phyloP scores from a whole-genome alignment of 441 rosid genomes.

The Adansonia gregorii region DNA sequence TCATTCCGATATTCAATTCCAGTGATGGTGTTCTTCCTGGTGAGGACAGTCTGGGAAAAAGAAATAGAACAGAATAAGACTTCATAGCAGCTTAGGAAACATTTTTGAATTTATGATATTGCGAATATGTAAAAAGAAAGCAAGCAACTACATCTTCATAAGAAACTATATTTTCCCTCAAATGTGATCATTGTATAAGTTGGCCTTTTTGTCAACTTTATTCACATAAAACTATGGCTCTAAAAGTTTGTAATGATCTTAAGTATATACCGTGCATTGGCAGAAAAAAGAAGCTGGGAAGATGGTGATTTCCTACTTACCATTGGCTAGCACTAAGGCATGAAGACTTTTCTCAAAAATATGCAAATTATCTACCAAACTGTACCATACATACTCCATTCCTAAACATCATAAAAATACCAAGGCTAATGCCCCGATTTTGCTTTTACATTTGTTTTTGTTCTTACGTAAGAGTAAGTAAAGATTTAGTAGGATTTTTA shows the following conservation, averaged over 20 bases:
- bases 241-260: not conserved
- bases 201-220: not conserved
- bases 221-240: not conserved
- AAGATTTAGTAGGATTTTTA: not conserved
- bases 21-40: slow-evolving; percentile 82
- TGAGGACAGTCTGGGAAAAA: slow-evolving; percentile 62
- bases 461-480: not conserved
- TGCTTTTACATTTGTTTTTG: not conserved
- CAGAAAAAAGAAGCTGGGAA: not conserved
- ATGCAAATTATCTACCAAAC: not conserved
- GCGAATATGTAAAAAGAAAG: not conserved
- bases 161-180: slow-evolving; percentile 12
- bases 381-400: not conserved
- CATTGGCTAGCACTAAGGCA: not conserved
- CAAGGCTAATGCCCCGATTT: not conserved
- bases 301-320: not conserved
- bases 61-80: slow-evolving; percentile 22
- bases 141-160: not conserved
- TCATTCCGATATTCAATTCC: slow-evolving; percentile 87
- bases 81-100: not conserved
- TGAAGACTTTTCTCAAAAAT: not conserved
- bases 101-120: slow-evolving; percentile 2
- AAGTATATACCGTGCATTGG: not conserved
- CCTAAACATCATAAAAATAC: not conserved
- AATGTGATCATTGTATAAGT: not conserved